These are phyloP conservation scores for Talaromyces sp. DNA, from an alignment of 2,329 filamentous ascomycete genomes.

Conservation along the genomic window DNA sequence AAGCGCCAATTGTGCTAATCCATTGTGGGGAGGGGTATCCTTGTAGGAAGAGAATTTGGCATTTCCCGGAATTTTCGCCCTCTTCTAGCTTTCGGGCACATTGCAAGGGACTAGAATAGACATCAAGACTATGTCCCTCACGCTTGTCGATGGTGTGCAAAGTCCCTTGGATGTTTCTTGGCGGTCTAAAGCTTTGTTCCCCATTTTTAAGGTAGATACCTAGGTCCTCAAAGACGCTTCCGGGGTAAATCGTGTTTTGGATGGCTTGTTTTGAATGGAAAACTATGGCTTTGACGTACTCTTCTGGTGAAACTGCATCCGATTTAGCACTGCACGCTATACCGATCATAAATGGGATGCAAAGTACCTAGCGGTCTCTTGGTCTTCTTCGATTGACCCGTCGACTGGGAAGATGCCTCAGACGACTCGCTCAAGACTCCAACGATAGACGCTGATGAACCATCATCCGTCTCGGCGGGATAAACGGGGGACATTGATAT, in stretches of 20 bases:
- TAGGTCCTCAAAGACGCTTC: not conserved
- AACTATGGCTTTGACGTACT: not conserved
- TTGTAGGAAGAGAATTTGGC: not conserved
- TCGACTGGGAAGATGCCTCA: slow-evolving; percentile 1
- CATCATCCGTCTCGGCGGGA: not conserved
- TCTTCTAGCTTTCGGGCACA: not conserved
- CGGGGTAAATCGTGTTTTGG: not conserved
- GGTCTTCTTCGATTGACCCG: not conserved
- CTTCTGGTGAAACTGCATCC: not conserved
- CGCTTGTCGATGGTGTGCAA: not conserved
- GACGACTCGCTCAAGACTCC: not conserved
- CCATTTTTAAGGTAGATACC: not conserved
- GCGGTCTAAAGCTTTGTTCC: not conserved
- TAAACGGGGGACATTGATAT: not conserved
- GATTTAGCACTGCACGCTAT: not conserved
- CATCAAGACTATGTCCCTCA: not conserved
- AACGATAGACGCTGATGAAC: not conserved
- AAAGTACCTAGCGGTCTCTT: not conserved
- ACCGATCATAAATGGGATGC: not conserved
- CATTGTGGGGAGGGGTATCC: not conserved
- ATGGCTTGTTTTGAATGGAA: slow-evolving; percentile 2
- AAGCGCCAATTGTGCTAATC: not conserved
- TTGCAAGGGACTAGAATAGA: not conserved
- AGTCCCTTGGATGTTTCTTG: not conserved
- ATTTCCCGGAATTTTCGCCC: not conserved